A percentile compares a stretch with the other conserved stretches of the same genome.
phyloP scores from a whole-genome alignment of 1,284 basidiomycete species.

The Naganishia albida region DNA sequence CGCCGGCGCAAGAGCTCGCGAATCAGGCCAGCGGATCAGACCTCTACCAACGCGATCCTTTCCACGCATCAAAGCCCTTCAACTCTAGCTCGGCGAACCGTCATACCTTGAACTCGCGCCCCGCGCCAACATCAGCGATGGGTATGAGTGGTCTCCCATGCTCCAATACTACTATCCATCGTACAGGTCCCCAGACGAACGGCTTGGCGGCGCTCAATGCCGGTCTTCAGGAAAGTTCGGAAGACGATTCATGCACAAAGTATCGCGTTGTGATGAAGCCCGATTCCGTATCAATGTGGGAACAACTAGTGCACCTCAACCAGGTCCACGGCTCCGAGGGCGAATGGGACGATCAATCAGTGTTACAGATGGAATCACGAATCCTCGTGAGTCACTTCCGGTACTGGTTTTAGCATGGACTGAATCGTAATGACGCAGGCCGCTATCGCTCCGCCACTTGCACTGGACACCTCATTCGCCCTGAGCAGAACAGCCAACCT shows the following conservation, averaged over 20 bases:
- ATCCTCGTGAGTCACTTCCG: conserved; percentile 47
- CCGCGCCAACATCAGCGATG: conserved; percentile 17
- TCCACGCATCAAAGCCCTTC: conserved; percentile 4
- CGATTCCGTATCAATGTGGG: conserved; percentile 49
- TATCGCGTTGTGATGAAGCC: conserved; percentile 54
- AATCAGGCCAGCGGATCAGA: conserved; percentile 27
- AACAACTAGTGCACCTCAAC: conserved; percentile 50
- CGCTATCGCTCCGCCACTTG: conserved; percentile 53
- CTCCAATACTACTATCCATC: conserved; percentile 7
- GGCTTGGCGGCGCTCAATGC: conserved; percentile 6
- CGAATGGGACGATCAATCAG: conserved; percentile 49
- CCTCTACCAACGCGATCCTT: conserved; percentile 19
- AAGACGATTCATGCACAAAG: conserved; percentile 40
- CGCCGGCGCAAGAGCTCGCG: conserved; percentile 24
- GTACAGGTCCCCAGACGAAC: conserved; percentile 19
- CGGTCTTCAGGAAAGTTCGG: conserved; percentile 4
- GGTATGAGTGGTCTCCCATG: conserved; percentile 20
- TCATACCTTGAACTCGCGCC: conserved; percentile 3
- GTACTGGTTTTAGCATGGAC: no score
- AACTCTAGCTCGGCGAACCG: background rate
- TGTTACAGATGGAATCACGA: conserved; percentile 52
- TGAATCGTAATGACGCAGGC: conserved; percentile 39
- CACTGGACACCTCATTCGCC: conserved; percentile 52
- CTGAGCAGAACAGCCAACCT: conserved; percentile 52
- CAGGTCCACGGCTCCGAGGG: conserved; percentile 46